Percentiles rank a stretch among this genome's conserved stretches.
Conservation (phyloP, 495 filamentous ascomycete species). For the Massariosphaeria phaeospora region DNA sequence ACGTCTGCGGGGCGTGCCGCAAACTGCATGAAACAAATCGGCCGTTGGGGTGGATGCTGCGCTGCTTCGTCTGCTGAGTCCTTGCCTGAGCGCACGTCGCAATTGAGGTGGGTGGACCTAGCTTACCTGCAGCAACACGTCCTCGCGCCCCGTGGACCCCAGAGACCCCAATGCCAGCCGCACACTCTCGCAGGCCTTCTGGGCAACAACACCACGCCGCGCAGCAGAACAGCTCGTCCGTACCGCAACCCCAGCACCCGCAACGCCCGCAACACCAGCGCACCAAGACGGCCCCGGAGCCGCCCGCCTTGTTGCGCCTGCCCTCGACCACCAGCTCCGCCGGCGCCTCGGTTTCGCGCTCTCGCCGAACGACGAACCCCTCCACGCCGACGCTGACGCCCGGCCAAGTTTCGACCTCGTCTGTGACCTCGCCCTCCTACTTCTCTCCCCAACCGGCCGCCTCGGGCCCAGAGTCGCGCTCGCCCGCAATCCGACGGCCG, state of each 20-base stretch:
- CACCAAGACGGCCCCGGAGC: conserved; percentile 14
- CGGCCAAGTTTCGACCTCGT: conserved; percentile 11
- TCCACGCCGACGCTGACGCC: conserved; percentile 24
- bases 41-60: background rate
- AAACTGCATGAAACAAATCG: conserved; percentile 12
- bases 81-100: too few species aligned
- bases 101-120: too few species aligned
- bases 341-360: conserved; percentile 11
- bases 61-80: background rate
- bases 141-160: background rate
- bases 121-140: background rate
- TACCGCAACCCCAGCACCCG: conserved; percentile 2
- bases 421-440: conserved; percentile 33
- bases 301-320: conserved; percentile 18
- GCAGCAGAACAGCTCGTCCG: background rate
- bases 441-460: conserved; percentile 36
- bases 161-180: conserved; percentile 7
- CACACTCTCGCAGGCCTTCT: conserved; percentile 8
- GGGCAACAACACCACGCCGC: background rate
- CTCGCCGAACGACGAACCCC: conserved; percentile 25
- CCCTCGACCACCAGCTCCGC: conserved; percentile 12
- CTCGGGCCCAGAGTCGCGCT: conserved; percentile 36
- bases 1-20: too few species aligned
- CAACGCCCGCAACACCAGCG: conserved; percentile 21
- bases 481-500: conserved; percentile 36